A percentile compares a stretch with the other conserved stretches of the same genome.
Evolutionary conservation across 148 eudicot species (phyloP).

Genomic region (Rhododendron mucronatum): DNA sequence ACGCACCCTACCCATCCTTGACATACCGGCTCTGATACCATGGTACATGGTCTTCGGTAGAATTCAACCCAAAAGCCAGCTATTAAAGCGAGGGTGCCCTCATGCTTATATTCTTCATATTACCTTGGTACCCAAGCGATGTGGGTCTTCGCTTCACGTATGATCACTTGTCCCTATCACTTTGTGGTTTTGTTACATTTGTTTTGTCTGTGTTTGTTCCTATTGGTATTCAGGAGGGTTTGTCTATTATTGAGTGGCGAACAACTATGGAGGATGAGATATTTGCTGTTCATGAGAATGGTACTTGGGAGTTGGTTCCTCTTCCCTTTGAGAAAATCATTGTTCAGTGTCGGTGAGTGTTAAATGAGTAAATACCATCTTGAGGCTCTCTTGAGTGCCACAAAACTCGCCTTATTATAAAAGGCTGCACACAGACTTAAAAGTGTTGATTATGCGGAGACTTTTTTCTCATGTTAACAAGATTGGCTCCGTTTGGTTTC

Average conservation of each 20-base stretch:
- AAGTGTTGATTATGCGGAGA: not conserved
- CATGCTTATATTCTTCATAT: too few relatives aligned
- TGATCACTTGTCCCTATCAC: not conserved
- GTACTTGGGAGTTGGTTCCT: not conserved
- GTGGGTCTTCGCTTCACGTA: too few relatives aligned
- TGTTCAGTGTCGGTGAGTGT: not conserved
- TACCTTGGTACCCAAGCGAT: too few relatives aligned
- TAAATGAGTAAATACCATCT: not conserved
- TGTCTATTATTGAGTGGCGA: not conserved
- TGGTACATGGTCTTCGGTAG: too few relatives aligned
- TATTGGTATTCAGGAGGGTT: not conserved
- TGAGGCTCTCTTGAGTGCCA: not conserved
- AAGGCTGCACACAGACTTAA: not conserved
- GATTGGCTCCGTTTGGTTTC: not conserved
- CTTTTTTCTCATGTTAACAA: not conserved
- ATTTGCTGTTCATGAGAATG: not conserved
- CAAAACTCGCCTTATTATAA: not conserved
- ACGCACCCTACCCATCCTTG: too few relatives aligned
- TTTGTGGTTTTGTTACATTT: not conserved
- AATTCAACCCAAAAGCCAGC: too few relatives aligned
- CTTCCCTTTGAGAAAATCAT: not conserved
- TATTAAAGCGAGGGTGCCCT: too few relatives aligned
- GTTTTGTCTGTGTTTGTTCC: not conserved
- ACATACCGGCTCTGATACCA: too few relatives aligned
- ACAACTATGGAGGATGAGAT: not conserved